Base-by-base conservation (phyloP, 352 stramenopile genomes). In the Phytopythium kandeliae region DNA sequence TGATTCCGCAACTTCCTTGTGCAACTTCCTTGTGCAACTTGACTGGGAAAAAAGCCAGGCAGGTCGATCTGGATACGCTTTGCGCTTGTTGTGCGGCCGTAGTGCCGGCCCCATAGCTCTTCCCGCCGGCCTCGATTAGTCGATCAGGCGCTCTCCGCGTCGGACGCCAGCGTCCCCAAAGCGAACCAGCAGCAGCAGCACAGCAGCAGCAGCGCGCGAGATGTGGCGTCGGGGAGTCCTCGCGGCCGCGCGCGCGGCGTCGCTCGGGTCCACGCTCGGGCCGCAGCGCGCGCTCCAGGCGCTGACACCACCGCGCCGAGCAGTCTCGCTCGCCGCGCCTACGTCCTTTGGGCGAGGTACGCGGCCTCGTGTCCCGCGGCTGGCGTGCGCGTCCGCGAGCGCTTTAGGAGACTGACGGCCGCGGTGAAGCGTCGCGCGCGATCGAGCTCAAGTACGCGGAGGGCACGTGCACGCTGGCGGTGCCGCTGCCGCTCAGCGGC, bases 381-480 rank as follows among this genome's bases (percentile, higher is more conserved):
- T 10, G 35, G 3, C 35, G n/a, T n/a, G n/a, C n/a, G n/a, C n/a
- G n/a, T 40, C 3, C 16, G 11, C 17, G 1, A 6, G 35, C 3
- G 16, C 3, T 40, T 19, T 43, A 43, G 25, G n/a, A n/a, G n/a
- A n/a, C n/a, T n/a, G n/a, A n/a, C n/a, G n/a, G n/a, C n/a, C 37
- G 33, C 35, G 19, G 8, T 17, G 38, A 38, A 26, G 65, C 55
- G 24, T 54, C 55, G 17, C 67, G 73, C 22, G 74, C 78, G 13
- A 67, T 92, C 10, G 82, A 90, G 62, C 76, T 92, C 45, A 88
- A 86, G 63, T 92, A 92, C 46, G 71, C 78, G 50, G 77, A 92
- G 46, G 82, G 77, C 30, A 76, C 72, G 30, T 89, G 82, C 49
- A 86, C 77, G 19, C 54, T 92, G 31, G 78, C 82, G 35, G 69